These are phyloP conservation scores for Starmerella khaoyaiensis DNA, from an alignment of 805 yeast genomes.

Conservation along the genomic window DNA sequence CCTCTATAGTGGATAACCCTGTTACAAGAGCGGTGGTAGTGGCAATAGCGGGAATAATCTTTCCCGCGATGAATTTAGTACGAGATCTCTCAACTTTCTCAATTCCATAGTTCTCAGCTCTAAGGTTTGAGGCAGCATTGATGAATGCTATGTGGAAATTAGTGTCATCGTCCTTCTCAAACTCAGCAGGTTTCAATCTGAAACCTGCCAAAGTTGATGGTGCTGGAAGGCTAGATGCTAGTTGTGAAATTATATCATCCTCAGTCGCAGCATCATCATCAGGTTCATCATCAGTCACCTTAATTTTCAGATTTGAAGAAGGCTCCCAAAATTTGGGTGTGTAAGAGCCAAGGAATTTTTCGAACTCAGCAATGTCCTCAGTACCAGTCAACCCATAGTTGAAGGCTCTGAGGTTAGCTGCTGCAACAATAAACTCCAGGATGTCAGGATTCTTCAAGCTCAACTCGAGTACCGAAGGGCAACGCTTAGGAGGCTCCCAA, in stretches of 20 bases:
- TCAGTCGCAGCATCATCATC: conserved; percentile 34
- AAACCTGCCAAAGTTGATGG: conserved; percentile 83
- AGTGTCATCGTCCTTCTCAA: conserved; percentile 95
- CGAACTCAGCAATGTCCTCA: conserved; percentile 33
- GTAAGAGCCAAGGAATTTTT: conserved; percentile 39
- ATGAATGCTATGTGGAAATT: conserved; percentile 96
- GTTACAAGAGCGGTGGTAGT: conserved; percentile 98
- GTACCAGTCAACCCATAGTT: conserved; percentile 83
- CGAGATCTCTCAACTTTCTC: conserved; percentile 78
- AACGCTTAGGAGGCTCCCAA: conserved; percentile 97
- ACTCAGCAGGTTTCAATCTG: conserved; percentile 77
- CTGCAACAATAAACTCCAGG: conserved; percentile 71
- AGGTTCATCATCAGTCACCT: conserved; percentile 83
- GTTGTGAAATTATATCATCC: conserved; percentile 23
- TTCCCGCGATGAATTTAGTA: conserved; percentile 95
- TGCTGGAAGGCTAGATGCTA: conserved; percentile 73
- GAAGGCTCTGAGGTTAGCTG: conserved; percentile 80
- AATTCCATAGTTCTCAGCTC: conserved; percentile 83
- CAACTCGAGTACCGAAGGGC: conserved; percentile 75
- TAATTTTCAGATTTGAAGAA: conserved; percentile 61
- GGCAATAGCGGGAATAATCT: conserved; percentile 97
- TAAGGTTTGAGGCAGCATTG: conserved; percentile 87
- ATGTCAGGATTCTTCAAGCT: conserved; percentile 68
- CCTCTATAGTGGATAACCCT: conserved; percentile 83
- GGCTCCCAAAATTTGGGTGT: conserved; percentile 60